Conservation (phyloP, 208 protist species). For the Acanthamoeba culbertsoni region DNA sequence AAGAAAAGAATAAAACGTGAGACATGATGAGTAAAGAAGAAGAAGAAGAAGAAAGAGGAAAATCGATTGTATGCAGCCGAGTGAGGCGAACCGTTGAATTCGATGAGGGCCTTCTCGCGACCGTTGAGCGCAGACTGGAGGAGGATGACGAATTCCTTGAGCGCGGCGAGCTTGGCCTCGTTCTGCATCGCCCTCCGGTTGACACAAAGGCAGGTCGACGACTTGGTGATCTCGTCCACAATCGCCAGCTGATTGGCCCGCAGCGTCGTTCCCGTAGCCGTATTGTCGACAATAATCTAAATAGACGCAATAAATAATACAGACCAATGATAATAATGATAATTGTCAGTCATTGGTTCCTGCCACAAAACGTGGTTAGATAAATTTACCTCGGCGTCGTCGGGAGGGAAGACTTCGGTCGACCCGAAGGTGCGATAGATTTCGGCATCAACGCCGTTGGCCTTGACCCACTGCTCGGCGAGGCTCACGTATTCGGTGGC, state of each 20-base stretch:
- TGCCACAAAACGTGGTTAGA: neutral
- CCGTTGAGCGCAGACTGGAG: conserved; percentile 56
- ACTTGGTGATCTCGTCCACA: conserved; percentile 61
- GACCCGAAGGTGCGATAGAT: conserved; percentile 49
- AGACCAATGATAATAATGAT: neutral
- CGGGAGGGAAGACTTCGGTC: conserved; percentile 64
- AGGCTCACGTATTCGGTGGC: conserved; percentile 63
- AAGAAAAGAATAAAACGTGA: neutral
- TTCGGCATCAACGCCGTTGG: conserved; percentile 32
- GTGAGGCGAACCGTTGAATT: conserved; percentile 34
- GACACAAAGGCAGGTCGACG: conserved; percentile 51
- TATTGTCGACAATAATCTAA: conserved; percentile 64
- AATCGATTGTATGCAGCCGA: no score
- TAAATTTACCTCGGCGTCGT: conserved; percentile 51
- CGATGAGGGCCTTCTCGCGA: conserved; percentile 38
- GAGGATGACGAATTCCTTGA: conserved; percentile 58
- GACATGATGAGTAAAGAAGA: neutral
- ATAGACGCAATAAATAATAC: neutral
- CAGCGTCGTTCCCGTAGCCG: conserved; percentile 65
- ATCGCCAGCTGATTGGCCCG: conserved; percentile 61
- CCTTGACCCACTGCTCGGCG: conserved; percentile 60
- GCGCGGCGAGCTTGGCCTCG: neutral
- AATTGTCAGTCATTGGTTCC: no score
- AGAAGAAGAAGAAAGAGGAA: neutral
- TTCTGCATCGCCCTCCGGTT: conserved; percentile 7